Conservation (phyloP, 2,329 filamentous ascomycete genomes). For the Aaosphaeria pasadenensis region DNA sequence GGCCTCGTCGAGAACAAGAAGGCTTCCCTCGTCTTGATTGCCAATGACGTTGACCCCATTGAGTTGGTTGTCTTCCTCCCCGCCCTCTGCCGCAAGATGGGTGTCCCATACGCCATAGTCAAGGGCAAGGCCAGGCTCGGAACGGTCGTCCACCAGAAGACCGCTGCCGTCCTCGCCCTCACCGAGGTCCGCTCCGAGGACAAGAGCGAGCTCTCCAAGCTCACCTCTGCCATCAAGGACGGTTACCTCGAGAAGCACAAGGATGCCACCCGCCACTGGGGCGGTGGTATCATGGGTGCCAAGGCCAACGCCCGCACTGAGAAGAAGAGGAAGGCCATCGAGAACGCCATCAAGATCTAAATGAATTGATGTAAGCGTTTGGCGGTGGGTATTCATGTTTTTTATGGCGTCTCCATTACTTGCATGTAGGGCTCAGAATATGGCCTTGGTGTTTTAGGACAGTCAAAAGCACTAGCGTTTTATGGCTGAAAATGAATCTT, state of each 20-base stretch:
- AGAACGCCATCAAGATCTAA: constrained; percentile 98
- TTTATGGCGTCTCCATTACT: constrained; percentile 38
- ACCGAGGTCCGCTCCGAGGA: constrained; percentile 98
- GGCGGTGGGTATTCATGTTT: constrained; percentile 22
- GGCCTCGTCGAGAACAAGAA: constrained; percentile 80
- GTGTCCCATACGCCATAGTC: constrained; percentile 93
- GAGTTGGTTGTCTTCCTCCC: constrained; percentile 99
- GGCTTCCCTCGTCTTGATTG: constrained; percentile 94
- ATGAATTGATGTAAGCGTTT: constrained; percentile 22
- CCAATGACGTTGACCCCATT: constrained; percentile 99
- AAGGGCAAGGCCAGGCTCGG: constrained; percentile 99
- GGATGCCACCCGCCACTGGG: constrained; percentile 89
- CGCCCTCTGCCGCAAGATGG: constrained; percentile 99
- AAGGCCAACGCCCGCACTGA: constrained; percentile 77
- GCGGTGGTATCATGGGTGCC: constrained; percentile 98
- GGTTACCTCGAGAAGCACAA: constrained; percentile 96
- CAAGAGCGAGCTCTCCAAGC: constrained; percentile 97
- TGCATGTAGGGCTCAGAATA: constrained; percentile 37
- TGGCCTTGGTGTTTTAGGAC: constrained; percentile 39
- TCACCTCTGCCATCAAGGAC: constrained; percentile 94
- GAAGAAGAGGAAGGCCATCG: constrained; percentile 94
- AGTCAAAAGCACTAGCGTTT: constrained; percentile 33
- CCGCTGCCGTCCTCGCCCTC: constrained; percentile 89
- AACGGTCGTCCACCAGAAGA: constrained; percentile 99
- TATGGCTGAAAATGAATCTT: constrained; percentile 31